Conservation (phyloP, 257 asterid genomes). For the Plantago elongata region DNA sequence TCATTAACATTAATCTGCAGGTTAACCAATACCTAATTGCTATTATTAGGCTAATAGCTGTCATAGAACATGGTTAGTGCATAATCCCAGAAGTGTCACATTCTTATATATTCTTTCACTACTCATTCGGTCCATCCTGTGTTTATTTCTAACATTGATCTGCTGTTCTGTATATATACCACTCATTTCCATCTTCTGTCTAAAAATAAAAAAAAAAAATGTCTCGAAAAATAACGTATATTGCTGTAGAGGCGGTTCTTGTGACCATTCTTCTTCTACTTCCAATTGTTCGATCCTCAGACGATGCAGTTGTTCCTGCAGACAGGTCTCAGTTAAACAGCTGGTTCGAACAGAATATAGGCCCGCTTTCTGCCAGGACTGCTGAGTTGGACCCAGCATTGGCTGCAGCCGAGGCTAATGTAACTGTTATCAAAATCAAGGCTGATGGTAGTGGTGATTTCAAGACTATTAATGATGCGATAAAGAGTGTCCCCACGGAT, state of each 20-base stretch:
- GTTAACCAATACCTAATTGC: no score
- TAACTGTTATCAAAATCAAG: slow-evolving; percentile 32
- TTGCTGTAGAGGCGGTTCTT: slow-evolving; percentile 8
- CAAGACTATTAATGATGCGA: slow-evolving; percentile 54
- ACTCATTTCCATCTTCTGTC: background rate
- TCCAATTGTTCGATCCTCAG: slow-evolving; percentile 20
- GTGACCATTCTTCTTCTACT: slow-evolving; percentile 23
- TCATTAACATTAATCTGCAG: no score
- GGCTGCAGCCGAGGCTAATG: slow-evolving; percentile 27
- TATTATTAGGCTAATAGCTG: no score
- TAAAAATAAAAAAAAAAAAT: background rate
- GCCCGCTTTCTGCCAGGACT: slow-evolving; percentile 4
- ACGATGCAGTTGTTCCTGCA: slow-evolving; percentile 30
- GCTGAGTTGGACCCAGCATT: slow-evolving; percentile 26
- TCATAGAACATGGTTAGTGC: no score
- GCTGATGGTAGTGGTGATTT: slow-evolving; percentile 54
- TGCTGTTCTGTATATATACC: background rate
- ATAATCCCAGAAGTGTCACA: slow-evolving; percentile 1
- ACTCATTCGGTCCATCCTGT: background rate
- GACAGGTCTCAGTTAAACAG: slow-evolving; percentile 25
- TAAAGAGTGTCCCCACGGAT: slow-evolving; percentile 41
- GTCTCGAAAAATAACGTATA: slow-evolving; percentile 4
- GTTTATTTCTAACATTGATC: background rate
- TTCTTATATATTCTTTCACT: background rate
- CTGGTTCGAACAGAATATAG: slow-evolving; percentile 49